phyloP scores from a whole-genome alignment of 208 protist genomes.

The Plasmodiophora brassicae region DNA sequence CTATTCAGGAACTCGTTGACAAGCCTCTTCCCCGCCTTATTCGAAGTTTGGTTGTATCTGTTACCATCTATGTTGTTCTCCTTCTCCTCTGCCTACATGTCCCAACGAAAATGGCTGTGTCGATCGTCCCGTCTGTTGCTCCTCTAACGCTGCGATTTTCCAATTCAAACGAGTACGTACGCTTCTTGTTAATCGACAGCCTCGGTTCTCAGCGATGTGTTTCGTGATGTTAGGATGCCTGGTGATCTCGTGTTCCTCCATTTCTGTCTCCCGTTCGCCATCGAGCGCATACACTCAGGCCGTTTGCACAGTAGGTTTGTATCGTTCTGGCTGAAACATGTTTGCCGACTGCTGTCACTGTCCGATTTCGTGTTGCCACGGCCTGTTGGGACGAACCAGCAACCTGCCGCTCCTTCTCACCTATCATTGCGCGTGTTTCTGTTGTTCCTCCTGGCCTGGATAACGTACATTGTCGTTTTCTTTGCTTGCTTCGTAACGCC shows the following conservation, averaged over 20 bases:
- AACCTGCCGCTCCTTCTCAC: neutral
- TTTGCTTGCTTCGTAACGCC: neutral
- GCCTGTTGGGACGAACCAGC: neutral
- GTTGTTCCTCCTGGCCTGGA: neutral
- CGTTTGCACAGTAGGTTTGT: neutral
- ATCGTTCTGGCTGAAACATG: neutral
- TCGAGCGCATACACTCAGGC: neutral
- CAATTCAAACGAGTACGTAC: constrained; percentile 4
- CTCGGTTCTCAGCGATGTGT: neutral
- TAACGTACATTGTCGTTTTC: neutral
- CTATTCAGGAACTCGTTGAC: constrained; percentile 1
- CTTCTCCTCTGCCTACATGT: neutral
- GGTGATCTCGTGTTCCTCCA: neutral
- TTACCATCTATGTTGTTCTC: neutral
- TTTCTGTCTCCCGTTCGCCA: constrained; percentile 18
- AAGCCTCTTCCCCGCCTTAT: neutral
- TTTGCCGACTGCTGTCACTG: constrained; percentile 1
- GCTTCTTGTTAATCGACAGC: neutral
- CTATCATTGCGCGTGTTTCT: neutral
- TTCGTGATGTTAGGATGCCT: neutral
- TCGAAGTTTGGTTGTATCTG: neutral
- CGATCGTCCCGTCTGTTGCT: neutral
- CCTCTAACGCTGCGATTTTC: neutral
- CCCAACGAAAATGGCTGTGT: neutral
- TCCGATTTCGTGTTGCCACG: neutral